Percentiles rank a stretch among this genome's conserved stretches.
Conservation (phyloP, 148 eudicot genomes). For the Linanthus parryae region DNA sequence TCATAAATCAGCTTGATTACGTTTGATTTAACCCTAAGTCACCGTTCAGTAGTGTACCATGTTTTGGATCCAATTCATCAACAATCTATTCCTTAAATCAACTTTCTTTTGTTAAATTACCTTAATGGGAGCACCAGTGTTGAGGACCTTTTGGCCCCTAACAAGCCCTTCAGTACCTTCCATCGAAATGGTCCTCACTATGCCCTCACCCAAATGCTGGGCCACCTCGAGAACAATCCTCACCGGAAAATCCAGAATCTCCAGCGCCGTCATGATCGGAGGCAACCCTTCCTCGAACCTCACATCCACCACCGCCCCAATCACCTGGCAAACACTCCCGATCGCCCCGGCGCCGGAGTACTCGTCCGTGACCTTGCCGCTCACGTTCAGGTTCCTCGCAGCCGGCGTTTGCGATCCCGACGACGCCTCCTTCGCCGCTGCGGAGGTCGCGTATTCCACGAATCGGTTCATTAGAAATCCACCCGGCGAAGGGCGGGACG, state of each 20-base stretch:
- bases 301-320: constrained; percentile 75
- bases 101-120: too few relatives aligned
- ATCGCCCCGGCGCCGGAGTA: constrained; percentile 60
- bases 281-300: constrained; percentile 53
- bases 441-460: constrained; percentile 30
- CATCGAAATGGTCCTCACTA: constrained; percentile 79
- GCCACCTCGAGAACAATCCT: constrained; percentile 75
- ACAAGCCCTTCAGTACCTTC: constrained; percentile 78
- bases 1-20: too few relatives aligned
- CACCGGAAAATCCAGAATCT: constrained; percentile 41
- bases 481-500: constrained; percentile 21
- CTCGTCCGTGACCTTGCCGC: constrained; percentile 47
- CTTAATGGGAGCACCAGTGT: constrained; percentile 72
- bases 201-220: constrained; percentile 68
- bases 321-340: constrained; percentile 60
- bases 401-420: background rate
- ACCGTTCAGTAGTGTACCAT: too few relatives aligned
- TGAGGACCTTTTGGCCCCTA: constrained; percentile 58
- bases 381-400: background rate
- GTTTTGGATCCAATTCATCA: too few relatives aligned
- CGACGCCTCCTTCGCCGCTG: constrained; percentile 15
- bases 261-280: constrained; percentile 65
- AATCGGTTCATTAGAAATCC: constrained; percentile 33
- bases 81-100: too few relatives aligned
- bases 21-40: too few relatives aligned